These are phyloP conservation scores for Syzygium syzygioides DNA, from an alignment of 441 rosid genomes.

Conservation along the genomic window DNA sequence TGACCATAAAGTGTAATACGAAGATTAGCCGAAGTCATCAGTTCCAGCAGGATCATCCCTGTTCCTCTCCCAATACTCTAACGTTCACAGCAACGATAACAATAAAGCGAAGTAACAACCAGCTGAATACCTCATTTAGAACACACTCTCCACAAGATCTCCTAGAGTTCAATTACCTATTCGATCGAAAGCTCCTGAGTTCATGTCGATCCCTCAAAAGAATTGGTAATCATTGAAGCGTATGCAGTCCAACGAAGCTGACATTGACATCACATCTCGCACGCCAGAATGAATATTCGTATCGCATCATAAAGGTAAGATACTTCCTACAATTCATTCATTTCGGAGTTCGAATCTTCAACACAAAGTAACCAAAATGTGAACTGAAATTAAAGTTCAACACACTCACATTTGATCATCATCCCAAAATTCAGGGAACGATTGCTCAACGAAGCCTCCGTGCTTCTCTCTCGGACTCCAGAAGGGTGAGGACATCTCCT, in stretches of 20 bases:
- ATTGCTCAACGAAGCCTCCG: slow-evolving; percentile 11
- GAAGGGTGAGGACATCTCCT: slow-evolving; percentile 7
- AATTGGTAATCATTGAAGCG: background rate
- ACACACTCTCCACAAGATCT: background rate
- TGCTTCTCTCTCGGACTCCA: slow-evolving; percentile 14
- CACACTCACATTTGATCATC: background rate
- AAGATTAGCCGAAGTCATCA: background rate
- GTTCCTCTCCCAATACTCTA: background rate
- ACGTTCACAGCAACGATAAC: background rate
- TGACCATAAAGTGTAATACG: background rate
- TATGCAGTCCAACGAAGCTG: background rate
- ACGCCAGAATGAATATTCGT: background rate
- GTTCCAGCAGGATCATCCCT: background rate
- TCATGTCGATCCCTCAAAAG: background rate
- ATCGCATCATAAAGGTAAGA: background rate
- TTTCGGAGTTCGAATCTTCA: background rate
- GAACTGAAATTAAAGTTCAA: background rate
- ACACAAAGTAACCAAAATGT: background rate
- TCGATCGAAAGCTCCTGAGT: background rate
- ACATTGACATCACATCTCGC: background rate
- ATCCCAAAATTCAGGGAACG: background rate
- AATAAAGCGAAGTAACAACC: background rate
- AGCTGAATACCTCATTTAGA: background rate
- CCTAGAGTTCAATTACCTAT: background rate
- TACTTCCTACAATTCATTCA: background rate